phyloP scores from a whole-genome alignment of 306 rosid species.

The Castanopsis chinensis region DNA sequence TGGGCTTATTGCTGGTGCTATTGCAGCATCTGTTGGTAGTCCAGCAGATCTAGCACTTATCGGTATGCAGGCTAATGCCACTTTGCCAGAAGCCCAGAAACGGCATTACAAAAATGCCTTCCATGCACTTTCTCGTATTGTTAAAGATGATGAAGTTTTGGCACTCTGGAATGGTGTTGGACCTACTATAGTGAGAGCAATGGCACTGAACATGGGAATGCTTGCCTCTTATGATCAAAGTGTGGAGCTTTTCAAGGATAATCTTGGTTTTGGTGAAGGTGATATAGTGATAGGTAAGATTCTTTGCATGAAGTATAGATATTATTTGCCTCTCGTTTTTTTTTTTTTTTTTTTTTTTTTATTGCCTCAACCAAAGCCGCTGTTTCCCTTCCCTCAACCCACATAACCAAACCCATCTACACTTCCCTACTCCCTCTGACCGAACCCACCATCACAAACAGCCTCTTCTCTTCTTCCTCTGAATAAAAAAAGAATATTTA shows the following conservation, averaged over 20 bases:
- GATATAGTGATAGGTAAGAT: slow-evolving; percentile 66
- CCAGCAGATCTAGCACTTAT: slow-evolving; percentile 98
- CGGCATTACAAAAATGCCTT: slow-evolving; percentile 88
- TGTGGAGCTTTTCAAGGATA: slow-evolving; percentile 90
- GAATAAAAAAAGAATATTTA: too few relatives aligned
- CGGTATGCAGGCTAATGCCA: slow-evolving; percentile 99
- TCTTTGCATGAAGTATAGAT: neutral
- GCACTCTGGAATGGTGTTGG: slow-evolving; percentile 99
- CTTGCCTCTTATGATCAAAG: slow-evolving; percentile 97
- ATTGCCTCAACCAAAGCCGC: too few relatives aligned
- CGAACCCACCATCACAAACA: too few relatives aligned
- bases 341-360: too few relatives aligned
- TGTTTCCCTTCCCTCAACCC: too few relatives aligned
- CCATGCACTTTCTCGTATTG: slow-evolving; percentile 89
- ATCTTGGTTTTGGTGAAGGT: slow-evolving; percentile 79
- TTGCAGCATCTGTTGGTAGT: slow-evolving; percentile 89
- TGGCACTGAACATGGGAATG: slow-evolving; percentile 99
- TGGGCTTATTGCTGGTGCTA: slow-evolving; percentile 99
- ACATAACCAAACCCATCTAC: too few relatives aligned
- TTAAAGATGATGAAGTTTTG: slow-evolving; percentile 80
- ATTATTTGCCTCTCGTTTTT: too few relatives aligned
- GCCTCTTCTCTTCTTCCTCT: too few relatives aligned
- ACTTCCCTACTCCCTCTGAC: too few relatives aligned
- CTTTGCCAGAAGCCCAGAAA: slow-evolving; percentile 88
- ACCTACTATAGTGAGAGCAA: slow-evolving; percentile 95